Conservation (phyloP, 2,329 filamentous ascomycete species). For the Fusarium xylarioides region DNA sequence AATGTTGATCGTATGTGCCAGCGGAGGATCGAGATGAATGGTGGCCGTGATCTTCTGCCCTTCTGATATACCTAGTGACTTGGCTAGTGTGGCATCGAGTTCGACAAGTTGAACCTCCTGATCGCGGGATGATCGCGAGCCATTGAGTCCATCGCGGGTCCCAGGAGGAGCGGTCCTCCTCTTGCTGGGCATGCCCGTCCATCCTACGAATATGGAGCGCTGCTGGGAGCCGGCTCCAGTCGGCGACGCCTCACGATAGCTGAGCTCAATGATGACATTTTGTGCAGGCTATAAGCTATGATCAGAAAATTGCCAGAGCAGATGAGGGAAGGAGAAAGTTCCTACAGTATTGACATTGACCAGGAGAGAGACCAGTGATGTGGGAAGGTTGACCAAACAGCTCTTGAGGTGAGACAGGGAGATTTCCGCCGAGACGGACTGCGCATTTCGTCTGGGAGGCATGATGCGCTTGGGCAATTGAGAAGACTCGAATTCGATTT, state of each 20-base stretch:
- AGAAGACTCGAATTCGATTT: background rate
- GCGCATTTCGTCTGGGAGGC: slow-evolving; percentile 63
- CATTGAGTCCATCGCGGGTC: slow-evolving; percentile 75
- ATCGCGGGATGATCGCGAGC: slow-evolving; percentile 69
- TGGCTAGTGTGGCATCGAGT: slow-evolving; percentile 85
- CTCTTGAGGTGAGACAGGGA: slow-evolving; percentile 89
- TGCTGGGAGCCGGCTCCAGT: slow-evolving; percentile 59
- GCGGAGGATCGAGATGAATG: slow-evolving; percentile 88
- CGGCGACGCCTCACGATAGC: slow-evolving; percentile 67
- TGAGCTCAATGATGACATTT: slow-evolving; percentile 95
- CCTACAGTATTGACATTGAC: slow-evolving; percentile 89
- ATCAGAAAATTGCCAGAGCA: slow-evolving; percentile 10
- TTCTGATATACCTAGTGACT: slow-evolving; percentile 78
- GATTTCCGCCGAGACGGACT: slow-evolving; percentile 80
- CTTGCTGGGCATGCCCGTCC: slow-evolving; percentile 98
- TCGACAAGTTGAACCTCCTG: slow-evolving; percentile 83
- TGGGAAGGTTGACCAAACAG: slow-evolving; percentile 92
- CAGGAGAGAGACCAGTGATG: slow-evolving; percentile 83
- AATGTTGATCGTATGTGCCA: slow-evolving; percentile 95
- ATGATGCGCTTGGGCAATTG: slow-evolving; percentile 45
- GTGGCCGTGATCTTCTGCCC: slow-evolving; percentile 78
- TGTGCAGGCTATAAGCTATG: slow-evolving; percentile 74
- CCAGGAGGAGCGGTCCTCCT: slow-evolving; percentile 78
- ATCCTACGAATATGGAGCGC: slow-evolving; percentile 86
- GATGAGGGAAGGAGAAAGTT: background rate